Conservation (phyloP, 2,329 filamentous ascomycete species). For the Corinectria fuckeliana region DNA sequence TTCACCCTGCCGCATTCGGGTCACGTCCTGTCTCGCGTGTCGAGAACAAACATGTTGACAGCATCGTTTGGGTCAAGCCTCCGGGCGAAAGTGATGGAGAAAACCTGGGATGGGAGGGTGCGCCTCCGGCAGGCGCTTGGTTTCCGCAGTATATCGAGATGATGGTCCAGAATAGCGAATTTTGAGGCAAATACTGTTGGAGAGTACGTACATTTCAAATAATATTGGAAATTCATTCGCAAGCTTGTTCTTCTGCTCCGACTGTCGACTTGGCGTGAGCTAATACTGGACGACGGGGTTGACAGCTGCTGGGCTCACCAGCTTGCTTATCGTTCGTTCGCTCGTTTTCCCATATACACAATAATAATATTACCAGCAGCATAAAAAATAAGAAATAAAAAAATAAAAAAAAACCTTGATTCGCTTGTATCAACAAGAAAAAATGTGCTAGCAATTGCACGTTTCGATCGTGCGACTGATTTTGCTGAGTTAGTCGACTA, state of each 20-base stretch:
- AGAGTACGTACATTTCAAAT: neutral
- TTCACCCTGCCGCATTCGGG: conserved; percentile 4
- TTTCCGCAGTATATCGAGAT: conserved; percentile 12
- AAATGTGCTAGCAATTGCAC: conserved; percentile 39
- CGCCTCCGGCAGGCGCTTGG: conserved; percentile 6
- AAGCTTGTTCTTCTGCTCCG: conserved; percentile 63
- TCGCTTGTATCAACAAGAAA: conserved; percentile 11
- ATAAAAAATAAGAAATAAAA: conserved; percentile 14
- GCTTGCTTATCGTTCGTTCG: no score
- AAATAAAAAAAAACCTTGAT: conserved; percentile 19
- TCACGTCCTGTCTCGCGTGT: neutral
- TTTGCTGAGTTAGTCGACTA: neutral
- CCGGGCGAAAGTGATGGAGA: conserved; percentile 12
- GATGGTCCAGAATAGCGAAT: conserved; percentile 13
- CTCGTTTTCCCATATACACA: no score
- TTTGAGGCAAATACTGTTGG: neutral
- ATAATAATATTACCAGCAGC: no score
- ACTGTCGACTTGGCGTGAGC: no score
- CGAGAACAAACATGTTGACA: conserved; percentile 4
- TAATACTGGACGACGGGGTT: no score
- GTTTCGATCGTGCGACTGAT: conserved; percentile 27
- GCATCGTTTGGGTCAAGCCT: conserved; percentile 15
- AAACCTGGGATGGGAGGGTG: neutral
- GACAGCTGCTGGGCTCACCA: no score
- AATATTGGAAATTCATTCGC: neutral